A percentile compares a stretch with the other conserved stretches of the same genome.
phyloP scores from a whole-genome alignment of 2,329 filamentous ascomycete genomes.

The Sphaerulina musiva region DNA sequence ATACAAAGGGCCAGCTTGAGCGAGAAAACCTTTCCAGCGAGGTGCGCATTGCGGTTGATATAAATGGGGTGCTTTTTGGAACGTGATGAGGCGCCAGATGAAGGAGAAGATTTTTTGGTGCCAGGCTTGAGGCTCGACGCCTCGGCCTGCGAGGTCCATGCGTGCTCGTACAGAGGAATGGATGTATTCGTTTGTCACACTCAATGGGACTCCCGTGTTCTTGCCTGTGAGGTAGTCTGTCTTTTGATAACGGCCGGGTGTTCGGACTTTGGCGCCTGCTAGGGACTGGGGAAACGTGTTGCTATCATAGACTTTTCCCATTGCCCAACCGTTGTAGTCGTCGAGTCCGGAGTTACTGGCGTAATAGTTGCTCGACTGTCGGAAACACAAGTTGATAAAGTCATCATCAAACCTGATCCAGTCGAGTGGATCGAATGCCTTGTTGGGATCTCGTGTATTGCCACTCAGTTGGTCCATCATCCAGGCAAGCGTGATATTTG shows the following conservation, averaged over 20 bases:
- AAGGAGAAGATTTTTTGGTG: slow-evolving; percentile 14
- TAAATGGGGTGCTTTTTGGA: slow-evolving; percentile 9
- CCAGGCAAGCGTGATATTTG: slow-evolving; percentile 38
- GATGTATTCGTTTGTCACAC: slow-evolving; percentile 32
- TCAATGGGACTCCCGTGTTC: slow-evolving; percentile 21
- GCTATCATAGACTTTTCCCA: slow-evolving; percentile 33
- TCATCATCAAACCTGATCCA: slow-evolving; percentile 35
- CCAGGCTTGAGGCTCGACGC: slow-evolving; percentile 26
- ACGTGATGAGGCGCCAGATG: slow-evolving; percentile 21
- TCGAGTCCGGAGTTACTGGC: slow-evolving; percentile 12
- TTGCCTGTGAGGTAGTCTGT: slow-evolving; percentile 28
- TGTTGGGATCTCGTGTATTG: slow-evolving; percentile 22
- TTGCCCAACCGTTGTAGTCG: slow-evolving; percentile 28
- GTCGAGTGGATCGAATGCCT: slow-evolving; percentile 25
- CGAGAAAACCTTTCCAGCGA: slow-evolving; percentile 10
- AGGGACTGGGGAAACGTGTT: slow-evolving; percentile 32
- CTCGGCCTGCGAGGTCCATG: slow-evolving; percentile 30
- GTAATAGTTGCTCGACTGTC: slow-evolving; percentile 25
- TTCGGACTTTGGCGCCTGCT: slow-evolving; percentile 25
- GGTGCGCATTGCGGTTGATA: slow-evolving; percentile 25
- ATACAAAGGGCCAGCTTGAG: slow-evolving; percentile 24
- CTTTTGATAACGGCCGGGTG: slow-evolving; percentile 30
- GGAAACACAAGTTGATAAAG: slow-evolving; percentile 28
- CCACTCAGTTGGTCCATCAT: slow-evolving; percentile 39
- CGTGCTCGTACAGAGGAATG: slow-evolving; percentile 34